These are phyloP conservation scores for Micractinium sp. DNA, from an alignment of 139 green algal species.

Conservation along the genomic window DNA sequence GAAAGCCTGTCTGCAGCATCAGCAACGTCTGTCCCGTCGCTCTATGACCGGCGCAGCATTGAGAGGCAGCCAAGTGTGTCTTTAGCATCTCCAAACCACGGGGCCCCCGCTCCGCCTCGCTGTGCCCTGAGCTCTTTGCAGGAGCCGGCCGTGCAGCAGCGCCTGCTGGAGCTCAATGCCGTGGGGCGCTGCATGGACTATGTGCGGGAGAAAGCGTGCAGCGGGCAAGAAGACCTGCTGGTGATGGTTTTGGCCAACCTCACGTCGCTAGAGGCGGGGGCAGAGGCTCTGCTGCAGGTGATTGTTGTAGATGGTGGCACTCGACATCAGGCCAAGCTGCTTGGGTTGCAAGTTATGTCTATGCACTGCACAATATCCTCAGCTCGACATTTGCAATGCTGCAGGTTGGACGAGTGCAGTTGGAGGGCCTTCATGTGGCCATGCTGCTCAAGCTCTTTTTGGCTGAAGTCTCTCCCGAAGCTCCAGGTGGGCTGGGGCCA, in stretches of 20 bases:
- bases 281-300: constrained; percentile 73
- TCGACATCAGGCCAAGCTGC: too few species aligned
- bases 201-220: constrained; percentile 57
- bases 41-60: too few species aligned
- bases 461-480: neutral
- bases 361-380: too few species aligned
- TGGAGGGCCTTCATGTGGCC: constrained; percentile 71
- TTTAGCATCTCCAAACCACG: too few species aligned
- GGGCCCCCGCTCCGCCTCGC: neutral
- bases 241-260: constrained; percentile 86
- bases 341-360: too few species aligned
- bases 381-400: too few species aligned
- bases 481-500: neutral
- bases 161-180: constrained; percentile 58
- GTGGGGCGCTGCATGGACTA: constrained; percentile 66
- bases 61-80: too few species aligned
- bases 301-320: too few species aligned
- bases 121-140: neutral
- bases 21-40: neutral
- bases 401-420: constrained; percentile 26
- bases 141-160: constrained; percentile 36
- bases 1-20: neutral
- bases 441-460: constrained; percentile 74
- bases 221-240: constrained; percentile 55
- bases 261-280: constrained; percentile 69